Percentiles rank a stretch among this genome's conserved stretches.
These are phyloP conservation scores for Penicillium vulpinum DNA, from an alignment of 2,329 filamentous ascomycete genomes.

Conservation along the genomic window DNA sequence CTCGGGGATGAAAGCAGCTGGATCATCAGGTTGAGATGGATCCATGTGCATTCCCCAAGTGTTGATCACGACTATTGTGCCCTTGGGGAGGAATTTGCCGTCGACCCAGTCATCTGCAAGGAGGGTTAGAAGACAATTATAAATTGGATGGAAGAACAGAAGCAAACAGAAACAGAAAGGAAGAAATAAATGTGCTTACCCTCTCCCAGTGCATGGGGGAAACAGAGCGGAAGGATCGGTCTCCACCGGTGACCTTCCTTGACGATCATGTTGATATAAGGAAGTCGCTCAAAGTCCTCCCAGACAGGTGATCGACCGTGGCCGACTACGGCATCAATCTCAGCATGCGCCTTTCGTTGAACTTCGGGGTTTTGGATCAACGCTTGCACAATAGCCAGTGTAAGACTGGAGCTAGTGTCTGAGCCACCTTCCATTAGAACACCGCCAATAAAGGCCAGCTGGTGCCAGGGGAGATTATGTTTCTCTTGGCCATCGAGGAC, in stretches of 20 bases:
- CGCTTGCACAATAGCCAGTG: background rate
- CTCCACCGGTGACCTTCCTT: constrained; percentile 7
- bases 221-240: background rate
- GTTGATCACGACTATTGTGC: background rate
- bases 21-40: background rate
- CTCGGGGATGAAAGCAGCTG: background rate
- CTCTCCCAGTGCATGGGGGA: background rate
- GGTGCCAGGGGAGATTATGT: background rate
- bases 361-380: background rate
- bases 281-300: background rate
- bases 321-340: constrained; percentile 3
- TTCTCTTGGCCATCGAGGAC: background rate
- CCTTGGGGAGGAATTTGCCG: background rate
- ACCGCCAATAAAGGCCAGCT: background rate
- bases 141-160: background rate
- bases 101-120: background rate
- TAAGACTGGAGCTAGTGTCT: background rate
- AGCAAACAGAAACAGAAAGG: too few relatives aligned
- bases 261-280: constrained; percentile 4
- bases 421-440: constrained; percentile 5
- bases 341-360: background rate
- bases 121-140: background rate
- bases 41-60: constrained; percentile 2
- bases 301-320: background rate
- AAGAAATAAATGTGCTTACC: background rate